Percentiles rank a stretch among this genome's conserved stretches.
phyloP scores from a whole-genome alignment of 2,329 filamentous ascomycete species.

The Colletotrichum sojae region DNA sequence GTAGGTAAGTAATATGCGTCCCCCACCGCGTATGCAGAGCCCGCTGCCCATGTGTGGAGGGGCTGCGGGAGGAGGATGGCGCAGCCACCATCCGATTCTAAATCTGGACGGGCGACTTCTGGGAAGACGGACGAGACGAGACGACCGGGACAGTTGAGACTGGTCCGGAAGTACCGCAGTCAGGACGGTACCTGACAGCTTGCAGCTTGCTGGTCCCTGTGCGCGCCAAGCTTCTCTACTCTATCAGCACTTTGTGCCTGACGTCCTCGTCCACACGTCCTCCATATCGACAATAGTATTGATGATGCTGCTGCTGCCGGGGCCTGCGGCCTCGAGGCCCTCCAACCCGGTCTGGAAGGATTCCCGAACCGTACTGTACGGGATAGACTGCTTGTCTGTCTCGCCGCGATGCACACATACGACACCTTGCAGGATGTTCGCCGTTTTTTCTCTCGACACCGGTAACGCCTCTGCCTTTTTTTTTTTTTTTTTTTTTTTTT shows the following conservation, averaged over 20 bases:
- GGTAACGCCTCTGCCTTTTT: slow-evolving; percentile 20
- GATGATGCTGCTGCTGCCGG: slow-evolving; percentile 1
- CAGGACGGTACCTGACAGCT: slow-evolving; percentile 33
- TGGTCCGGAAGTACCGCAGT: slow-evolving; percentile 38
- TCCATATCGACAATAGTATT: neutral
- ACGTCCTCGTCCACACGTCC: slow-evolving; percentile 16
- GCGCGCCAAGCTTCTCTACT: slow-evolving; percentile 18
- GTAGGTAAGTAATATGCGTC: neutral
- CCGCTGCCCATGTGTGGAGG: slow-evolving; percentile 10
- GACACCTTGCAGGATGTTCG: slow-evolving; percentile 35
- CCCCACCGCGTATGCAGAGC: neutral
- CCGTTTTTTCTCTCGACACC: slow-evolving; percentile 19
- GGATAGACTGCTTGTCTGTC: slow-evolving; percentile 12
- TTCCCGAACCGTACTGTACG: slow-evolving; percentile 24
- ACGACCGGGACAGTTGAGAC: slow-evolving; percentile 11
- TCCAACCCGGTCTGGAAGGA: slow-evolving; percentile 25
- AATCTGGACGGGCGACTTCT: slow-evolving; percentile 49
- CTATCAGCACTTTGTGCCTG: slow-evolving; percentile 28
- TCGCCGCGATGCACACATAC: slow-evolving; percentile 29
- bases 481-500: slow-evolving; percentile 19
- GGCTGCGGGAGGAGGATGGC: slow-evolving; percentile 47
- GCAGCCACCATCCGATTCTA: slow-evolving; percentile 56
- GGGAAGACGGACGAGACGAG: slow-evolving; percentile 24
- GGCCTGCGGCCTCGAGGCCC: slow-evolving; percentile 21
- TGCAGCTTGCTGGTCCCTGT: slow-evolving; percentile 30